Evolutionary conservation across 441 rosid species (phyloP), one percentile per base, ranked within the genome.

Genomic region (Hura crepitans): DNA sequence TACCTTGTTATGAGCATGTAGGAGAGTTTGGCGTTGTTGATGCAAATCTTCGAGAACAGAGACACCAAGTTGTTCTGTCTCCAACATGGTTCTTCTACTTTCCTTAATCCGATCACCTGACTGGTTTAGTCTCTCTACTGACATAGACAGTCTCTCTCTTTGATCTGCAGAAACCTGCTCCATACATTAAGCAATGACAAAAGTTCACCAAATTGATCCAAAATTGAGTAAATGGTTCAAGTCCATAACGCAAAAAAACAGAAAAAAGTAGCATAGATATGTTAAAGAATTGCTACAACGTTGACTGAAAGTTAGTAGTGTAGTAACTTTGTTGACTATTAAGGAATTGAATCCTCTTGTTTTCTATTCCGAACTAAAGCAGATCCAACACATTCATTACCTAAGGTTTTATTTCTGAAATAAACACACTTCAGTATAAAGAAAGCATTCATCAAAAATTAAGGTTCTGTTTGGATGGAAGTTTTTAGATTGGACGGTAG

Each of bases 31-130:
- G 60, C 96, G 79, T 81, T 95, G 99, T 61, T 85, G 81, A 81
- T 90, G 89, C 83, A 95, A 79, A 79, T 95, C 98, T 70, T 88
- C 90, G 66, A 95, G 98, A 81, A 92, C 81, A 22, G 98, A 90
- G 74, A 95, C 94, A 31, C 99, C 99, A 30, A 92, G 89, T 51
- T 89, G 95, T 84, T 95, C 99, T 37, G 98, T 90, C 83, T 95
- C 99, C 73, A 90, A 79, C 89, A 89, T 84, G 62, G 88, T 85
- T 83, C 84, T 90, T 79, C 92, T 87, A 80, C 98, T 81, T 72
- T 92, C 98, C 78, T 84, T 90, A 56, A 95, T 72, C 79, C 97
- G 81, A 58, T 91, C 96, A 28, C 90, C 72, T 18, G 91, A 79
- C 13, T 84, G 82, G 50, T 83, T 85, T 75, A 95, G 63, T 68